Evolutionary conservation across 129 eudicot species (phyloP).

Genomic region (Ambrosia artemisiifolia): DNA sequence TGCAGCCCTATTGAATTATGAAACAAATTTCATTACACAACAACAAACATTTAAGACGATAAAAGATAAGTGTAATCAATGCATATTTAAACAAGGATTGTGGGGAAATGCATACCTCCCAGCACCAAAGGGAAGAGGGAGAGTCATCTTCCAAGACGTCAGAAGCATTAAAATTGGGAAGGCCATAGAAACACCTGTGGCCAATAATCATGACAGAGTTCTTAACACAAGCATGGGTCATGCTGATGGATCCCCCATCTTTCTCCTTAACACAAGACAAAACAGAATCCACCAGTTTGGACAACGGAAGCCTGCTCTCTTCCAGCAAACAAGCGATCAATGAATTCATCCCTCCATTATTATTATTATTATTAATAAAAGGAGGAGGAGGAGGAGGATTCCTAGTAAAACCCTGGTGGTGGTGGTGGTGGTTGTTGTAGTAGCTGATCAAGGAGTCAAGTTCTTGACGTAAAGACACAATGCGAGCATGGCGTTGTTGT

Average conservation of each 20-base stretch:
- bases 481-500: conserved; percentile 45
- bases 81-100: too few species aligned
- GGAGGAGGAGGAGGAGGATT: too few species aligned
- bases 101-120: too few species aligned
- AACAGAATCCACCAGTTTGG: conserved; percentile 67
- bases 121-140: conserved; percentile 77
- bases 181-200: conserved; percentile 67
- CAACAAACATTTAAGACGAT: too few species aligned
- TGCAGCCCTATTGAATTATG: too few species aligned
- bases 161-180: conserved; percentile 50
- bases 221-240: conserved; percentile 69
- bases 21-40: too few species aligned
- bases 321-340: conserved; percentile 74
- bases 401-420: conserved; percentile 18
- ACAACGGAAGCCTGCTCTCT: conserved; percentile 63
- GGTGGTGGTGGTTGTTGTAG: conserved; percentile 25
- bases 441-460: conserved; percentile 45
- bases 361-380: too few species aligned
- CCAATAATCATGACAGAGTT: conserved; percentile 68
- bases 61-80: too few species aligned
- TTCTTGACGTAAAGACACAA: conserved; percentile 42
- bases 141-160: conserved; percentile 91
- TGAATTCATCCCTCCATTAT: not conserved
- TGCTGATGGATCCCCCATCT: conserved; percentile 27
- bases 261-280: conserved; percentile 48